Evolutionary conservation across 202 grass and related monocot genomes (phyloP), one percentile per base, ranked within the genome.

Genomic region (Panicum hallii): DNA sequence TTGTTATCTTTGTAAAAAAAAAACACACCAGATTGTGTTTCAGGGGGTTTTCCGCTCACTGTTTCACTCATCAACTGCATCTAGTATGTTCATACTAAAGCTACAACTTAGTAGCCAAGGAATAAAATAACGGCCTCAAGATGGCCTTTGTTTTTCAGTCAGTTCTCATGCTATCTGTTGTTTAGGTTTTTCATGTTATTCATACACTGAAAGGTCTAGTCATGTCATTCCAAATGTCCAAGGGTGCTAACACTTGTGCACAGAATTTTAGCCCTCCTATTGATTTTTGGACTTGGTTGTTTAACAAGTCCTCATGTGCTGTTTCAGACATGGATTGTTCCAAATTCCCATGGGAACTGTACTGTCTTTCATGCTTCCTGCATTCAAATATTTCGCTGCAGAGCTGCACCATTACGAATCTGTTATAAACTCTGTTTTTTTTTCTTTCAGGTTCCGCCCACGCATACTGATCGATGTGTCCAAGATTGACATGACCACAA

Each of bases 381-480:
- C 0, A 0, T 42, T 6, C 55, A 9, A 7, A 17, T 28, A 57
- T 9, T 32, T 63, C 0, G 62, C 48, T 73, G 57, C 20, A 42
- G 49, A 17, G 14, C 2, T 50, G 17, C 26, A 46, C 19, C 1
- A 9, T 84, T 41, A 64, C 46, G 34, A 1, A 89, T 64, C 76
- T 87, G 26, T 43, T 70, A 11, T 50, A 2, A 13, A 48, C 5
- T 87, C 34, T 86, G 41, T 82, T 78, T 80, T 66, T 13, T 11
- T 78, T 80, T 66, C 11, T 11, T 47, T 47, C 44, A 99, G 93
- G 90, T 99, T 99, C 70, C 96, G 96, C 30, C 96, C 96, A 16
- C 96, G 96, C 78, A 96, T 99, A 79, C 86, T 99, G 48, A 99
- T 99, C 8, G 96, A 99, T 15, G 96, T 99, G n/a, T 96, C 96